A percentile compares a stretch with the other conserved stretches of the same genome.
Evolutionary conservation across 495 filamentous ascomycete species (phyloP).

Genomic region (Lophium mytilinum): DNA sequence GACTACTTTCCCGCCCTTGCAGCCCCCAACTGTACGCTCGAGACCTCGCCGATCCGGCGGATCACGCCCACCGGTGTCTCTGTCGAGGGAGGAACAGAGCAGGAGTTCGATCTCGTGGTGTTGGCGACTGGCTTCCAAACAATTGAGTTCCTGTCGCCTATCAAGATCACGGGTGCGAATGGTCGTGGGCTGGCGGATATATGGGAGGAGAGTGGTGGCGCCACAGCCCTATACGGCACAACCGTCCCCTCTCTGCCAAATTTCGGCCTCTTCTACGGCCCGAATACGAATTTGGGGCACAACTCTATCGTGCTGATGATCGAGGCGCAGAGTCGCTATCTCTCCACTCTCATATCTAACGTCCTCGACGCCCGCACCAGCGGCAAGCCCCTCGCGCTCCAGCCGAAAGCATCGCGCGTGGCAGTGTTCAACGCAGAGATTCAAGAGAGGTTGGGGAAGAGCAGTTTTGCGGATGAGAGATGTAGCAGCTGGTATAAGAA

Average conservation of each 20-base stretch:
- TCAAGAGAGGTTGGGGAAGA: constrained; percentile 37
- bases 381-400: constrained; percentile 36
- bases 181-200: constrained; percentile 40
- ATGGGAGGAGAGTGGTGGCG: constrained; percentile 38
- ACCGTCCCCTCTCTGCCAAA: constrained; percentile 46
- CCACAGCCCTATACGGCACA: constrained; percentile 41
- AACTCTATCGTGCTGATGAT: constrained; percentile 54
- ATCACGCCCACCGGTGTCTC: constrained; percentile 41
- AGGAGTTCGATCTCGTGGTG: constrained; percentile 47
- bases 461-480: constrained; percentile 45
- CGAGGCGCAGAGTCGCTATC: constrained; percentile 48
- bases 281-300: constrained; percentile 49
- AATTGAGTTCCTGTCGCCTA: constrained; percentile 48
- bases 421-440: constrained; percentile 41
- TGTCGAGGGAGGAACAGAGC: constrained; percentile 32
- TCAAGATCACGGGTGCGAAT: constrained; percentile 41
- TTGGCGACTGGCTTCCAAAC: constrained; percentile 50
- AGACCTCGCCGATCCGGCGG: constrained; percentile 39
- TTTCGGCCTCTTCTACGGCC: constrained; percentile 51
- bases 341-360: constrained; percentile 40
- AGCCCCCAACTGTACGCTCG: constrained; percentile 39
- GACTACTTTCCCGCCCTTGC: constrained; percentile 46
- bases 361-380: constrained; percentile 34
- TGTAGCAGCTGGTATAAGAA: constrained; percentile 53
- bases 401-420: constrained; percentile 32